phyloP scores from a whole-genome alignment of 2,329 filamentous ascomycete species.

The Epicoccum nigrum region DNA sequence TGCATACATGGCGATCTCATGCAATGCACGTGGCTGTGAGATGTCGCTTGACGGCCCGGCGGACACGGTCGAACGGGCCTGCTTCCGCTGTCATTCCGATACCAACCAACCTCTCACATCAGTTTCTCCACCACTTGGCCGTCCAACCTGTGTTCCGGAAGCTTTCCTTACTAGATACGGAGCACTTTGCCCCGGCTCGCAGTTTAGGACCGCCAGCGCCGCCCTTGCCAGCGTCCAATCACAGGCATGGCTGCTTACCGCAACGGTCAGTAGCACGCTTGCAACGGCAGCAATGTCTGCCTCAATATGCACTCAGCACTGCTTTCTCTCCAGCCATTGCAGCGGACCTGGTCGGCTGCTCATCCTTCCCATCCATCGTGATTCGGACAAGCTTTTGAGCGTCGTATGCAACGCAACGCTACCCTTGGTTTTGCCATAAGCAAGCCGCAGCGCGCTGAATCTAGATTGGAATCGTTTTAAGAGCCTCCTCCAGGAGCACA shows the following conservation, averaged over 20 bases:
- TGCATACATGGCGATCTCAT: conserved; percentile 17
- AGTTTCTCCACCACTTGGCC: conserved; percentile 46
- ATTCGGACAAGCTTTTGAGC: conserved; percentile 19
- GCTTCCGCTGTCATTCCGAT: conserved; percentile 36
- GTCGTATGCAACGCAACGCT: conserved; percentile 21
- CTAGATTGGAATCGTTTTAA: conserved; percentile 37
- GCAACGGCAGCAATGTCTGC: conserved; percentile 28
- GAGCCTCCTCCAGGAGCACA: conserved; percentile 33
- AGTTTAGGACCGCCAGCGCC: conserved; percentile 45
- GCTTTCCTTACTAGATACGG: conserved; percentile 37
- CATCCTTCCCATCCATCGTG: conserved; percentile 13
- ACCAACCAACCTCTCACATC: conserved; percentile 34
- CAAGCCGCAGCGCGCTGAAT: conserved; percentile 32
- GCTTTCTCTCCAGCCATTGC: conserved; percentile 22
- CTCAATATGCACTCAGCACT: conserved; percentile 30
- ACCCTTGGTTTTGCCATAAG: conserved; percentile 36
- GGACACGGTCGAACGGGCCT: conserved; percentile 36
- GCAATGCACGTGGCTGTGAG: conserved; percentile 22
- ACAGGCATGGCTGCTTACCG: conserved; percentile 26
- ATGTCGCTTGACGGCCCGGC: conserved; percentile 30
- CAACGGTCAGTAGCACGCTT: conserved; percentile 23
- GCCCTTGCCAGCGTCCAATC: conserved; percentile 34
- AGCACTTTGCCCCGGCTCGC: conserved; percentile 29
- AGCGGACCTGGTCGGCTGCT: conserved; percentile 25
- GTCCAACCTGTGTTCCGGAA: conserved; percentile 28